A percentile compares a stretch with the other conserved stretches of the same genome.
Conservation (phyloP, 164 flowering plant genomes). For the Protea cynaroides region DNA sequence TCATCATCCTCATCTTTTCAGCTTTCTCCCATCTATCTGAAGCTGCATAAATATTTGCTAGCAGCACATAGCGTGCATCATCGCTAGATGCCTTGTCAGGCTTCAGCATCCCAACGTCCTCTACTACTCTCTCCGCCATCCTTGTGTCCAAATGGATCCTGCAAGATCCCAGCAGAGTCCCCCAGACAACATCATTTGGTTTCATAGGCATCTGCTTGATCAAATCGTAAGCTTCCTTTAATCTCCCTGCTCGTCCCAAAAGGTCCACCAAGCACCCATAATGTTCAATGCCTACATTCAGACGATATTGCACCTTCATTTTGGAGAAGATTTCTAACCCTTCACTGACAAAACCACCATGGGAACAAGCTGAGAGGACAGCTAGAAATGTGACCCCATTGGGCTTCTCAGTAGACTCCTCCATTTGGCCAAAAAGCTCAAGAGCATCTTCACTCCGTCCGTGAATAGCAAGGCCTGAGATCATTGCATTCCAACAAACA, state of each 20-base stretch:
- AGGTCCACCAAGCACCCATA: slow-evolving; percentile 75
- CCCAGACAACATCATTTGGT: slow-evolving; percentile 64
- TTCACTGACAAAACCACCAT: slow-evolving; percentile 55
- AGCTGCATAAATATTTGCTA: slow-evolving; percentile 69
- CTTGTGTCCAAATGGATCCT: slow-evolving; percentile 35
- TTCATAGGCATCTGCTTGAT: slow-evolving; percentile 55
- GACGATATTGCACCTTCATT: slow-evolving; percentile 45
- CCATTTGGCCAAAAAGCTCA: slow-evolving; percentile 53
- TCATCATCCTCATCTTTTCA: slow-evolving; percentile 37
- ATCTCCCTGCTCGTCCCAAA: slow-evolving; percentile 61
- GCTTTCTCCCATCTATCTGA: slow-evolving; percentile 70
- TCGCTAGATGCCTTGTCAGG: slow-evolving; percentile 12
- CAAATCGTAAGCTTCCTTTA: slow-evolving; percentile 52
- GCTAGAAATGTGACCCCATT: slow-evolving; percentile 51
- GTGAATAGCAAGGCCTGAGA: slow-evolving; percentile 57
- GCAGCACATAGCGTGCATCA: slow-evolving; percentile 38
- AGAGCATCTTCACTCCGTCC: slow-evolving; percentile 55
- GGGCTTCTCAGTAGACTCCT: slow-evolving; percentile 37
- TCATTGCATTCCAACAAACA: slow-evolving; percentile 77
- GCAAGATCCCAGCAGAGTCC: slow-evolving; percentile 71
- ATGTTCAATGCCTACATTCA: slow-evolving; percentile 43
- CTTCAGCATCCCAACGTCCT: slow-evolving; percentile 21
- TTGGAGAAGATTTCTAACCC: slow-evolving; percentile 50
- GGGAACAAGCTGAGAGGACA: slow-evolving; percentile 69
- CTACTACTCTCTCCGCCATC: slow-evolving; percentile 36